phyloP scores from a whole-genome alignment of 176 grass and related monocot species.

The Cenchrus purpureus region DNA sequence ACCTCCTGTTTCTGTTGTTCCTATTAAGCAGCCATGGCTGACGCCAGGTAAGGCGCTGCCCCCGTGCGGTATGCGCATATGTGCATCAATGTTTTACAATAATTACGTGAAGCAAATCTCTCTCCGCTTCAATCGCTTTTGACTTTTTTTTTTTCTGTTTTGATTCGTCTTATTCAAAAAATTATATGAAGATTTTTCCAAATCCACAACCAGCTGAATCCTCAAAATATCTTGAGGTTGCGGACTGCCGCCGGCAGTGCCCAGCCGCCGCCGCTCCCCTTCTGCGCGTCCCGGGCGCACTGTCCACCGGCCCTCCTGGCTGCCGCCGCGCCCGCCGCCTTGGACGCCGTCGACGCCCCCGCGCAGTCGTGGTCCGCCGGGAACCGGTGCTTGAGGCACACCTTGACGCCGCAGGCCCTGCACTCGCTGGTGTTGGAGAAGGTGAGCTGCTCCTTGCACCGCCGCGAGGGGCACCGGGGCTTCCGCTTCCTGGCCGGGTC shows the following conservation, averaged over 20 bases:
- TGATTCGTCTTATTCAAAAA: no score
- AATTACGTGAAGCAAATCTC: no score
- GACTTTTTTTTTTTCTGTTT: no score
- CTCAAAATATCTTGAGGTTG: slow-evolving; percentile 28
- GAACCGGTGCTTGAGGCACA: slow-evolving; percentile 81
- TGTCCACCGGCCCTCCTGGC: slow-evolving; percentile 34
- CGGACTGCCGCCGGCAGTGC: slow-evolving; percentile 3
- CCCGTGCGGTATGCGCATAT: no score
- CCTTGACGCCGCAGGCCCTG: slow-evolving; percentile 51
- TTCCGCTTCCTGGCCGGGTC: slow-evolving; percentile 76
- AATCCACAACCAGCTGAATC: no score
- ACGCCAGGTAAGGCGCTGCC: no score
- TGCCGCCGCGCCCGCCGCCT: slow-evolving; percentile 9
- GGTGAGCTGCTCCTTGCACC: slow-evolving; percentile 75
- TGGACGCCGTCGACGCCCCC: not conserved
- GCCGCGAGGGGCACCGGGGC: slow-evolving; percentile 57
- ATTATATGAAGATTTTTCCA: no score
- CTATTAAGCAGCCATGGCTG: no score
- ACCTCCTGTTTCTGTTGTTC: no score
- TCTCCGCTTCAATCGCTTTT: no score
- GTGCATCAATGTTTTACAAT: no score
- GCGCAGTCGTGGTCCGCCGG: slow-evolving; percentile 60
- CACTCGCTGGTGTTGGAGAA: slow-evolving; percentile 69
- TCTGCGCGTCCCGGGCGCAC: slow-evolving; percentile 40
- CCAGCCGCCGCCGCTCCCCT: slow-evolving; percentile 12